phyloP scores from a whole-genome alignment of 208 protist genomes.

The Spongospora subterranea region DNA sequence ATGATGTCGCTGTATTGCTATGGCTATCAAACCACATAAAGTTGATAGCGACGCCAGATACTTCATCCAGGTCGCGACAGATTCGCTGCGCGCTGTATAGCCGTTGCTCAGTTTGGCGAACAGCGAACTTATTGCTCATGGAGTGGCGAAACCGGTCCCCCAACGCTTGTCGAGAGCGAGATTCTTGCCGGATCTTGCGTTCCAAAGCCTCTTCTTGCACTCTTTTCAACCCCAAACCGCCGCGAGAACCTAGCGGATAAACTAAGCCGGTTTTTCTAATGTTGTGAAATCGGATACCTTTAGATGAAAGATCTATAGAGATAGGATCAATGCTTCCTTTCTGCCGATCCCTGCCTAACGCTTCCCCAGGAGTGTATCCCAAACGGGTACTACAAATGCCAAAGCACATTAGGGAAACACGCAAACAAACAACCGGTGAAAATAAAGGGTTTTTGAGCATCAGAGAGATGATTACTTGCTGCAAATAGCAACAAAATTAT shows the following conservation, averaged over 20 bases:
- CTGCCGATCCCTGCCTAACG: not conserved
- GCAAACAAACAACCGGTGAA: not conserved
- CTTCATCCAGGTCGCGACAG: slow-evolving; percentile 46
- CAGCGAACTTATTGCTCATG: slow-evolving; percentile 42
- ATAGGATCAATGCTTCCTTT: not conserved
- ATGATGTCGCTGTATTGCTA: not conserved
- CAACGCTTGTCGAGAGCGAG: not conserved
- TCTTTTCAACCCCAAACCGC: slow-evolving; percentile 20
- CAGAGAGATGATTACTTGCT: not conserved
- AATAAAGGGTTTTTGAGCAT: not conserved
- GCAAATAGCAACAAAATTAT: no score
- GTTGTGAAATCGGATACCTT: not conserved
- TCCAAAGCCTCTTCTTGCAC: not conserved
- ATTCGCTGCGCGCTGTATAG: not conserved
- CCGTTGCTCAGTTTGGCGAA: not conserved
- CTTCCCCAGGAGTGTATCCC: not conserved
- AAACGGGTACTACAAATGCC: not conserved
- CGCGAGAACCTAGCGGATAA: not conserved
- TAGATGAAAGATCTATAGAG: slow-evolving; percentile 16
- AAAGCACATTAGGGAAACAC: not conserved
- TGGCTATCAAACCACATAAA: slow-evolving; percentile 46
- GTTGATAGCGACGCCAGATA: not conserved
- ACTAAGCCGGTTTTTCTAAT: not conserved
- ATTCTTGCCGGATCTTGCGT: not conserved
- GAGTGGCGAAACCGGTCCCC: not conserved